Percentiles rank a stretch among this genome's conserved stretches.
phyloP scores from a whole-genome alignment of 768 basidiomycete species.

The Pleurotus cornucopiae region DNA sequence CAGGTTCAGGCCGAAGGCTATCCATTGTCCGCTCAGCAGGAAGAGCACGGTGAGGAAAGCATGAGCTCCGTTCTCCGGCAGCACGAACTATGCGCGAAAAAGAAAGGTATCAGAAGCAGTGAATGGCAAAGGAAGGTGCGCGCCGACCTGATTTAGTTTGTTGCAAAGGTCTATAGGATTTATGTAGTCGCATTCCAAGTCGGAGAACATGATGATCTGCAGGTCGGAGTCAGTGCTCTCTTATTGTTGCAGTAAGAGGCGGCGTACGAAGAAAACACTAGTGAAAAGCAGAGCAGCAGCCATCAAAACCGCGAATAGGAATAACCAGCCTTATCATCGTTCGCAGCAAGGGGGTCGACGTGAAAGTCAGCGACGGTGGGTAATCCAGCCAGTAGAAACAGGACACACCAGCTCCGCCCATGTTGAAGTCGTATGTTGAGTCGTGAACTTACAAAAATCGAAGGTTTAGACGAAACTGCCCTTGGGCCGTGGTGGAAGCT shows the following conservation, averaged over 20 bases:
- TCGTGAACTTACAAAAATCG: no score
- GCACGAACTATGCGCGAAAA: slow-evolving; percentile 67
- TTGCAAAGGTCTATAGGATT: slow-evolving; percentile 99
- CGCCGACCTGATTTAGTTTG: slow-evolving; percentile 89
- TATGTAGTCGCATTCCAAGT: slow-evolving; percentile 99
- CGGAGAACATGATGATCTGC: slow-evolving; percentile 99
- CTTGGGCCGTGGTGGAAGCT: background rate
- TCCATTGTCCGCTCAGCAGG: slow-evolving; percentile 95
- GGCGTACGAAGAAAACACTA: slow-evolving; percentile 97
- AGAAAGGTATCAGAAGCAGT: background rate
- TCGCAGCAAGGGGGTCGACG: background rate
- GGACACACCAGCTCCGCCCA: slow-evolving; percentile 7
- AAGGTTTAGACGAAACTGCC: no score
- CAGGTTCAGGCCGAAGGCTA: slow-evolving; percentile 84
- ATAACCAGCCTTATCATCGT: slow-evolving; percentile 79
- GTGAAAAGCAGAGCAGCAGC: slow-evolving; percentile 94
- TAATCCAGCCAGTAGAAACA: slow-evolving; percentile 8
- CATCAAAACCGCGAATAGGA: slow-evolving; percentile 94
- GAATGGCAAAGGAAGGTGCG: slow-evolving; percentile 8
- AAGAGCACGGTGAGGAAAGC: slow-evolving; percentile 88
- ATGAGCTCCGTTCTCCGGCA: slow-evolving; percentile 95
- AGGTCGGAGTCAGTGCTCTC: background rate
- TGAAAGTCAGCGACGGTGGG: background rate
- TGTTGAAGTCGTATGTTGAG: background rate
- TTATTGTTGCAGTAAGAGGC: background rate